Evolutionary conservation across 768 basidiomycete genomes (phyloP).

Genomic region (Leccinum disarticulatum): DNA sequence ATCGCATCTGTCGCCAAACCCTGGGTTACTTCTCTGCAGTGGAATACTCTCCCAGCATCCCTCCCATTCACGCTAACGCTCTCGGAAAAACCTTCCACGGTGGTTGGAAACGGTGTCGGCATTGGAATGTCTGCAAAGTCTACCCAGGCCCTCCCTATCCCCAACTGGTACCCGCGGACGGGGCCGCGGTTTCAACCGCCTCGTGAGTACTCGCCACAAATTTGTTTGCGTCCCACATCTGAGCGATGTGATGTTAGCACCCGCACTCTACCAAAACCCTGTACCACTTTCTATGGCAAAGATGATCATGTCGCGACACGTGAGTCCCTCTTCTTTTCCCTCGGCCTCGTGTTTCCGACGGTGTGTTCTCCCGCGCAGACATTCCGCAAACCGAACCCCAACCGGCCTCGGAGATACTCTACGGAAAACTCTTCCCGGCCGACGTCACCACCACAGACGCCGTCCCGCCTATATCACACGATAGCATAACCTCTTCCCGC

Average conservation of each 20-base stretch:
- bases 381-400: slow-evolving; percentile 34
- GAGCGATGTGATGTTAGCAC: slow-evolving; percentile 29
- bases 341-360: slow-evolving; percentile 5
- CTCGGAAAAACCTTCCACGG: slow-evolving; percentile 22
- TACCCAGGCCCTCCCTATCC: slow-evolving; percentile 16
- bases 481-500: slow-evolving; percentile 27
- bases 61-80: slow-evolving; percentile 27
- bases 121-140: slow-evolving; percentile 12
- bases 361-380: slow-evolving; percentile 20
- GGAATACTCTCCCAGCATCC: slow-evolving; percentile 28
- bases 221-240: background rate
- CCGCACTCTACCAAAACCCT: slow-evolving; percentile 43
- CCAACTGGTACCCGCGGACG: slow-evolving; percentile 23
- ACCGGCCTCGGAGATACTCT: slow-evolving; percentile 25
- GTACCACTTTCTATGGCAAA: slow-evolving; percentile 51
- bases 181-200: slow-evolving; percentile 32
- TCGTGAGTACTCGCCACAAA: slow-evolving; percentile 22
- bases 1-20: slow-evolving; percentile 2
- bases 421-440: slow-evolving; percentile 13
- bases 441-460: slow-evolving; percentile 33
- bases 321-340: slow-evolving; percentile 25
- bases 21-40: slow-evolving; percentile 24
- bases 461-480: slow-evolving; percentile 34
- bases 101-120: slow-evolving; percentile 8
- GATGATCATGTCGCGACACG: slow-evolving; percentile 54